Evolutionary conservation across 257 asterid genomes (phyloP), one percentile per base, ranked within the genome.

Genomic region (Lycium barbarum): DNA sequence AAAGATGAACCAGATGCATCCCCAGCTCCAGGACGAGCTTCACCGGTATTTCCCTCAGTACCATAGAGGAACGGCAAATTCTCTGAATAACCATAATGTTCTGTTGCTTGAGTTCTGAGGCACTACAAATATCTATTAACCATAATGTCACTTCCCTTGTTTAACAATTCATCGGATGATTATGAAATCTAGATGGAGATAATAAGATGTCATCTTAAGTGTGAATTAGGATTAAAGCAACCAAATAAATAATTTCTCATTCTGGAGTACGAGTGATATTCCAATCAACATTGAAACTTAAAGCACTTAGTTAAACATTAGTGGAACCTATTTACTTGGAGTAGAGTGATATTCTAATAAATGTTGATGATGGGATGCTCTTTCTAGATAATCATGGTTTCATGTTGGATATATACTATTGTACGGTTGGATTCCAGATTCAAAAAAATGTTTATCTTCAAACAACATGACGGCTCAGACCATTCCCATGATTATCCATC

Each of bases 1-100:
- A 91, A 94, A 49, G 95, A 91, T 85, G 97, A 91, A 88, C 89
- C 89, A 6, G 95, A 85, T 72, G 89, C 88, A 85, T 90, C 95
- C 65, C 92, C 93, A 53, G 88, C 86, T 49, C 87, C 85, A 85
- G 87, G 88, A 76, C 88, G 94, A 78, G 91, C 85, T 86, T 93
- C 94, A 33, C 92, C 62, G 47, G 88, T 88, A 87, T 86, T 92
- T 86, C 83, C 90, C 68, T 91, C 94, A 15, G 88, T 53, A 82
- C 92, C 92, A 82, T 92, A 93, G 86, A 89, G 80, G 68, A 86
- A 92, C 0, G 89, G 78, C 54, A 92, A 82, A 86, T 92, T 91
- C 4, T 89, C 91, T 14, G 86, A 87, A 86, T 90, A 91, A 63
- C 86, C 92, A 54, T 87, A 57, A 35, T 83, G 90, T 85, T 86